phyloP scores from a whole-genome alignment of 1,139 yeast genomes.

The Hyphopichia fennica region DNA sequence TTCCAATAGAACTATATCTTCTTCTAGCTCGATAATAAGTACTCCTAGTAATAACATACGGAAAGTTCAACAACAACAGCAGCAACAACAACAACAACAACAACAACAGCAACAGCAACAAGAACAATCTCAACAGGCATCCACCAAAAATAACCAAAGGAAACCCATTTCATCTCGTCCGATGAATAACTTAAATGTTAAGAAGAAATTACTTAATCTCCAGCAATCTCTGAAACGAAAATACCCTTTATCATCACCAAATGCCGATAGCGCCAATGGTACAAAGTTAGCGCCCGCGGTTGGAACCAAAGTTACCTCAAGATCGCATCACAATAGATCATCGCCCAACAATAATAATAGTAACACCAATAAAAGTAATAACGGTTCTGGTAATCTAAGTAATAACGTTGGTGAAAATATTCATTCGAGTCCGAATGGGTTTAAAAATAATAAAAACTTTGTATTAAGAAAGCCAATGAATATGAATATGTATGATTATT shows the following conservation, averaged over 20 bases:
- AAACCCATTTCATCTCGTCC: constrained; percentile 3
- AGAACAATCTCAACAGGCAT: not conserved
- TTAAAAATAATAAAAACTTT: not conserved
- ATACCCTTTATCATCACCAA: constrained; percentile 5
- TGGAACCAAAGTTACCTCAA: not conserved
- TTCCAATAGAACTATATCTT: constrained; percentile 25
- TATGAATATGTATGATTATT: constrained; percentile 24
- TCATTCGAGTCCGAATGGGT: not conserved
- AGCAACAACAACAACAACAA: constrained; percentile 10
- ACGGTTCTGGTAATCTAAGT: not conserved
- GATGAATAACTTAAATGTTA: constrained; percentile 14
- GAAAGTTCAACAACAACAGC: constrained; percentile 21
- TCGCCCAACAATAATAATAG: not conserved
- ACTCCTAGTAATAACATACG: constrained; percentile 35
- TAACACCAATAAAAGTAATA: not conserved
- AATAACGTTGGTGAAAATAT: not conserved
- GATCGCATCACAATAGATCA: not conserved
- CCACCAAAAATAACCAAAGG: not conserved
- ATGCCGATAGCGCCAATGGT: not conserved
- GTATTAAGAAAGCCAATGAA: constrained; percentile 15
- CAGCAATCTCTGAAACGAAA: constrained; percentile 23
- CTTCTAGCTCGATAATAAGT: constrained; percentile 33
- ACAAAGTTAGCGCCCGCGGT: not conserved
- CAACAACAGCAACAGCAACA: not conserved
- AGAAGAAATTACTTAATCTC: constrained; percentile 29